phyloP scores from a whole-genome alignment of 257 asterid genomes.

The Jacaranda mimosifolia region DNA sequence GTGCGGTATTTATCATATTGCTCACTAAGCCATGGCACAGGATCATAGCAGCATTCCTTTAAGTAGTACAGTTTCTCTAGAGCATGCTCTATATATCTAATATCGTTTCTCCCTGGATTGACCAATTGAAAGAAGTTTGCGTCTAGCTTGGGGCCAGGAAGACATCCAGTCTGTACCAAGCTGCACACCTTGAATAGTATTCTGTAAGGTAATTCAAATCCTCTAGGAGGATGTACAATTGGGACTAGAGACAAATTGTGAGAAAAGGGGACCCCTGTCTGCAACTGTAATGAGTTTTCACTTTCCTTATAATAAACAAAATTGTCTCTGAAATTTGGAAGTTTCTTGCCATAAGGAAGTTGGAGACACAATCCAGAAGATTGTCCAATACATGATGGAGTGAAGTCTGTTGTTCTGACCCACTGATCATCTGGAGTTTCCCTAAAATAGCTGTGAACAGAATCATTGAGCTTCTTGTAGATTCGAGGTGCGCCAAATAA shows the following conservation, averaged over 20 bases:
- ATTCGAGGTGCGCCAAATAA: conserved; percentile 86
- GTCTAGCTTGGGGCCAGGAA: conserved; percentile 71
- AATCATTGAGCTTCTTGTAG: conserved; percentile 53
- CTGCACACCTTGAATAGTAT: conserved; percentile 68
- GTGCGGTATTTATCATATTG: conserved; percentile 56
- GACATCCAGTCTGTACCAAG: conserved; percentile 84
- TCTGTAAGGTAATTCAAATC: conserved; percentile 57
- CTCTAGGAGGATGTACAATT: conserved; percentile 61
- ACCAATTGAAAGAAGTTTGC: conserved; percentile 57
- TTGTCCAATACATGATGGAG: conserved; percentile 72
- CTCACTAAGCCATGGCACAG: conserved; percentile 65
- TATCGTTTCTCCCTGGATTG: conserved; percentile 51
- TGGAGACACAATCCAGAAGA: conserved; percentile 84
- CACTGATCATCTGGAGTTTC: conserved; percentile 81
- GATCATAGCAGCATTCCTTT: conserved; percentile 91
- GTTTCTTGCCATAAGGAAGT: conserved; percentile 57
- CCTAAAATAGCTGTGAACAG: conserved; percentile 45
- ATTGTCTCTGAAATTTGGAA: conserved; percentile 68
- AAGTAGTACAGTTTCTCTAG: conserved; percentile 62
- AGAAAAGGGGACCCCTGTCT: conserved; percentile 54
- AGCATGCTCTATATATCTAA: conserved; percentile 67
- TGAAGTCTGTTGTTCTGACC: conserved; percentile 87
- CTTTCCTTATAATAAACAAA: conserved; percentile 66
- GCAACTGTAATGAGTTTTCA: conserved; percentile 48
- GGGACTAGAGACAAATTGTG: conserved; percentile 61